phyloP scores from a whole-genome alignment of 2,329 filamentous ascomycete genomes.

The Botrytis byssoidea region DNA sequence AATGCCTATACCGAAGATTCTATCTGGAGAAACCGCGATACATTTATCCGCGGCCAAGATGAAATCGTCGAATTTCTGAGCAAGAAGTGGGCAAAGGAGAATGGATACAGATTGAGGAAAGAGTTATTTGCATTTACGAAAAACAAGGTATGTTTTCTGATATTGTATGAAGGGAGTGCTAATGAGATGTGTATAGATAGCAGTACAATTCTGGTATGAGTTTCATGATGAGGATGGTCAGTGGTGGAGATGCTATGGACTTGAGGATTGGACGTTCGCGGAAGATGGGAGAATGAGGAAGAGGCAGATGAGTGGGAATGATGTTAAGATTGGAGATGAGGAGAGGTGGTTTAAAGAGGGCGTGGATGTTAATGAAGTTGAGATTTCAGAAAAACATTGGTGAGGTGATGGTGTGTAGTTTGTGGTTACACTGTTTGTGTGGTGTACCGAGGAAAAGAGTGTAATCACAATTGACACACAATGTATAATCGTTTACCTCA shows the following conservation, averaged over 20 bases:
- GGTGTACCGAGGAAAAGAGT: not conserved
- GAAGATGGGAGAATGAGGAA: constrained; percentile 69
- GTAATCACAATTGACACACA: not conserved
- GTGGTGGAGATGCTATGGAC: constrained; percentile 86
- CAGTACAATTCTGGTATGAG: constrained; percentile 77
- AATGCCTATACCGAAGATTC: constrained; percentile 72
- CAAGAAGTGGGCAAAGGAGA: constrained; percentile 72
- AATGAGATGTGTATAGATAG: constrained; percentile 51
- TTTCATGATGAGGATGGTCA: constrained; percentile 72
- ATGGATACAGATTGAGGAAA: constrained; percentile 72
- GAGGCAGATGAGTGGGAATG: constrained; percentile 73
- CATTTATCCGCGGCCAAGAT: constrained; percentile 67
- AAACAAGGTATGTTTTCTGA: constrained; percentile 50
- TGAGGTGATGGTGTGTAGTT: constrained; percentile 34
- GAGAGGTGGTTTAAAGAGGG: constrained; percentile 70
- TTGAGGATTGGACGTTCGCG: constrained; percentile 78
- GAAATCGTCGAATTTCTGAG: constrained; percentile 67
- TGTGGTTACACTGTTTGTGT: not conserved
- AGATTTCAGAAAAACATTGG: constrained; percentile 69
- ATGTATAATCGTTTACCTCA: not conserved
- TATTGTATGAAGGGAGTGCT: not conserved
- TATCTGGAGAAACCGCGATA: constrained; percentile 76
- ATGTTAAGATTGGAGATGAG: constrained; percentile 59
- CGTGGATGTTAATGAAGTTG: constrained; percentile 65
- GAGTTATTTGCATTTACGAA: constrained; percentile 77